phyloP scores from a whole-genome alignment of 129 eudicot genomes.

The Erigeron canadensis region DNA sequence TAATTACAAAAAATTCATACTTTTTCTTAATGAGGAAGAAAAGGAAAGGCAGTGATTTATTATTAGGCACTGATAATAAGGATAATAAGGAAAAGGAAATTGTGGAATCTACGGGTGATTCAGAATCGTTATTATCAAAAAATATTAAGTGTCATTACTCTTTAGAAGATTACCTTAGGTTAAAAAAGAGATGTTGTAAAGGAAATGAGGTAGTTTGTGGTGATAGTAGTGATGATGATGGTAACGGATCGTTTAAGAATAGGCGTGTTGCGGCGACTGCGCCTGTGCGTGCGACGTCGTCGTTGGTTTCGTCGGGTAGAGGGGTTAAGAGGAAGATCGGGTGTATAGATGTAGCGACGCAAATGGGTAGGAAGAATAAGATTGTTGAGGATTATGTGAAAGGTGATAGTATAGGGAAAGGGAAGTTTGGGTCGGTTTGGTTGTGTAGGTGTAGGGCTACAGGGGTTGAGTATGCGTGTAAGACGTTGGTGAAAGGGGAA shows the following conservation, averaged over 20 bases:
- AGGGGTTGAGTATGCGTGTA: conserved; percentile 41
- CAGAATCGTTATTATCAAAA: conserved; percentile 38
- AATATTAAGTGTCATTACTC: conserved; percentile 58
- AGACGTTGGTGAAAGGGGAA: no score
- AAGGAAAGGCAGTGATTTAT: conserved; percentile 67
- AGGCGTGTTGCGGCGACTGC: conserved; percentile 59
- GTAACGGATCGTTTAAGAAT: conserved; percentile 44
- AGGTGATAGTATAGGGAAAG: conserved; percentile 53
- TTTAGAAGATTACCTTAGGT: conserved; percentile 57
- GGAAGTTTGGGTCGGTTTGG: conserved; percentile 67
- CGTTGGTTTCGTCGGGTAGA: conserved; percentile 42
- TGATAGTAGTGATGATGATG: conserved; percentile 32
- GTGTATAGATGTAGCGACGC: conserved; percentile 59
- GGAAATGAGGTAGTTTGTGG: conserved; percentile 36
- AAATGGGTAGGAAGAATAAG: conserved; percentile 60
- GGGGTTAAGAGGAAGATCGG: conserved; percentile 69
- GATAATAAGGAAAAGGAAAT: conserved; percentile 20
- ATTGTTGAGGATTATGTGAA: conserved; percentile 49
- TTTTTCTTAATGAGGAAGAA: conserved; percentile 55
- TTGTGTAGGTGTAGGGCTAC: conserved; percentile 53
- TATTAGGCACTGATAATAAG: conserved; percentile 28
- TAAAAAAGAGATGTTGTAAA: conserved; percentile 56
- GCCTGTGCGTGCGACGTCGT: conserved; percentile 53
- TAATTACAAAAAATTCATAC: background rate
- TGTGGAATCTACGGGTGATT: conserved; percentile 46